Conservation (phyloP, 352 stramenopile species). For the Phytophthora pluvialis region DNA sequence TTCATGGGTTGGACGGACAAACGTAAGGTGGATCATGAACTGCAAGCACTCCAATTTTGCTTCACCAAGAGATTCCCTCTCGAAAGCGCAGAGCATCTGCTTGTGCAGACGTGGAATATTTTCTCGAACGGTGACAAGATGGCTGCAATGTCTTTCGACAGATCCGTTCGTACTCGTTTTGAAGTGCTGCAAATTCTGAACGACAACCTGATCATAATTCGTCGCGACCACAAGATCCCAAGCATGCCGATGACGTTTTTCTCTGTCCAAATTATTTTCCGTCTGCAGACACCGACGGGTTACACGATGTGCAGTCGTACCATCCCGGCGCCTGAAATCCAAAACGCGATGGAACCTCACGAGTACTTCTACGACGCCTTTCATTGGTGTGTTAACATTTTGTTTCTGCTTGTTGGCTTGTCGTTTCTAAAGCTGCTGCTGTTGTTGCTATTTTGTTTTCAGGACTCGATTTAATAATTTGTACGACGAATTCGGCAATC, state of each 20-base stretch:
- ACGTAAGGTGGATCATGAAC: conserved; percentile 39
- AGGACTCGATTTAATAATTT: conserved; percentile 63
- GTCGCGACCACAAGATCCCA: conserved; percentile 50
- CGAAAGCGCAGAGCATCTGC: conserved; percentile 35
- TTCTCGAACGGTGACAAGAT: conserved; percentile 46
- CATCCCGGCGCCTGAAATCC: conserved; percentile 54
- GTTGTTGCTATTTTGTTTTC: not conserved
- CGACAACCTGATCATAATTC: conserved; percentile 61
- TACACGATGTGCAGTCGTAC: conserved; percentile 64
- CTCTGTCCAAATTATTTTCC: conserved; percentile 64
- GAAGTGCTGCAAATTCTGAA: conserved; percentile 57
- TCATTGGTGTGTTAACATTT: conserved; percentile 43
- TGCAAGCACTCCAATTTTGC: conserved; percentile 42
- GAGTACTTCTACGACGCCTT: conserved; percentile 66
- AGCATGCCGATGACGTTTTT: conserved; percentile 52
- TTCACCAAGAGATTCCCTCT: conserved; percentile 44
- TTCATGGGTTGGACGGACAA: conserved; percentile 65
- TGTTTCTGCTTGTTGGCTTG: not conserved
- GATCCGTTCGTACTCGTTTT: conserved; percentile 50
- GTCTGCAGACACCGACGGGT: conserved; percentile 51
- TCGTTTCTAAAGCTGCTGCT: not conserved
- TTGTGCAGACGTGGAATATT: conserved; percentile 49
- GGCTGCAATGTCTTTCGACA: conserved; percentile 46
- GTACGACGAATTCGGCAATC: conserved; percentile 40
- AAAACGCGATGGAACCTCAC: conserved; percentile 44